These are phyloP conservation scores for Saccharomycopsis babjevae DNA, from an alignment of 805 yeast species.

Conservation along the genomic window DNA sequence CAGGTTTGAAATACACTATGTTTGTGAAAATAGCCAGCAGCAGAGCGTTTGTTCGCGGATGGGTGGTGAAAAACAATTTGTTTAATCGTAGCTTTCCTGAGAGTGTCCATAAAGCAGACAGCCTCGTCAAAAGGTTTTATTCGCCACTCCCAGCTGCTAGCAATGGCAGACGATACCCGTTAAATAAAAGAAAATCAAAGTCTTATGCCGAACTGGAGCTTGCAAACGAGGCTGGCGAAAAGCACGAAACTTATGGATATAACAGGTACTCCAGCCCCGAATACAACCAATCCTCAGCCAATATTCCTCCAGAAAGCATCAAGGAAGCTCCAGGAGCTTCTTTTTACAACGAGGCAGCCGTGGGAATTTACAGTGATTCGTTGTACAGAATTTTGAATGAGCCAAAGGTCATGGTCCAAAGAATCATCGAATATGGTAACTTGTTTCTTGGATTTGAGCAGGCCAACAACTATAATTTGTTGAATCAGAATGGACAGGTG, in stretches of 20 bases:
- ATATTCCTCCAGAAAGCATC: background rate
- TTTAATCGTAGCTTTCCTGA: no score
- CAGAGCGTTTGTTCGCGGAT: no score
- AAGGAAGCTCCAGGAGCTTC: background rate
- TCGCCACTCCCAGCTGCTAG: no score
- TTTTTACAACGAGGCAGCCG: background rate
- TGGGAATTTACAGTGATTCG: constrained; percentile 1
- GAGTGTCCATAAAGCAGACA: no score
- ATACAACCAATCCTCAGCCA: background rate
- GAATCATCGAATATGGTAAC: constrained; percentile 84
- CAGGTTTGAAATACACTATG: no score
- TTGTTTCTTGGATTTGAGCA: constrained; percentile 85
- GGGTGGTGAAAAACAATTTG: no score
- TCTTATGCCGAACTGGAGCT: no score
- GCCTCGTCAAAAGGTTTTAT: no score
- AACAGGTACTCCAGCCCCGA: background rate
- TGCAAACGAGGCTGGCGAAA: background rate
- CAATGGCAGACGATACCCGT: no score
- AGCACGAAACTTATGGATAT: background rate
- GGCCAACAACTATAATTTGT: constrained; percentile 66
- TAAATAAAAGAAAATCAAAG: no score
- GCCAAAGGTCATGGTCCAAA: constrained; percentile 79
- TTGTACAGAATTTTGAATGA: constrained; percentile 44
- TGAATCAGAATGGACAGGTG: constrained; percentile 63
- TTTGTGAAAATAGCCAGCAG: no score